Percentiles rank a stretch among this genome's conserved stretches.
Conservation (phyloP, 2,329 filamentous ascomycete species). For the Botrytis deweyae region DNA sequence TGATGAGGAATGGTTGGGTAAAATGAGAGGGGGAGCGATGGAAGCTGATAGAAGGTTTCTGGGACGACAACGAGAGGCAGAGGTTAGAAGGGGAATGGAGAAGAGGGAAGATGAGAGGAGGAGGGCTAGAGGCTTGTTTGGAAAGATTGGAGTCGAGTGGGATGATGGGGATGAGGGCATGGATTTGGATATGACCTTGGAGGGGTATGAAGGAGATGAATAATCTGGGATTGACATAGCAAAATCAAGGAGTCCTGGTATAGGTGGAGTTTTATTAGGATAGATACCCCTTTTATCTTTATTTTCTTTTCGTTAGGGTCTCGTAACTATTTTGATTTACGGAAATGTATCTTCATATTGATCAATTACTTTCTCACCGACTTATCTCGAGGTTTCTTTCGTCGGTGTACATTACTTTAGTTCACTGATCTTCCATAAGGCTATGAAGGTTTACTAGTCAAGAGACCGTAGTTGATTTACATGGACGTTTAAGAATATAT, state of each 20-base stretch:
- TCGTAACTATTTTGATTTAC: not conserved
- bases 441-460: not conserved
- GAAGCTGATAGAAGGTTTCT: constrained; percentile 30
- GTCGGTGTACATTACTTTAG: not conserved
- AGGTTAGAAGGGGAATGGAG: constrained; percentile 30
- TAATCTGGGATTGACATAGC: not conserved
- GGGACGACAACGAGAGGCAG: constrained; percentile 28
- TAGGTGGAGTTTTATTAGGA: not conserved
- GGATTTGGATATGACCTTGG: constrained; percentile 24
- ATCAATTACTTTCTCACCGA: not conserved
- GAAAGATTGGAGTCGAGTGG: constrained; percentile 38
- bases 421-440: not conserved
- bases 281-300: constrained; percentile 2
- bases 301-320: not conserved
- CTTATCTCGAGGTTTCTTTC: not conserved
- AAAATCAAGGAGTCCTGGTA: not conserved
- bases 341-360: not conserved
- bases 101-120: constrained; percentile 39
- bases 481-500: not conserved
- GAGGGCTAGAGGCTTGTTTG: constrained; percentile 43
- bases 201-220: constrained; percentile 14
- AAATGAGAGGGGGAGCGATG: constrained; percentile 11
- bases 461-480: not conserved
- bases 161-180: constrained; percentile 28
- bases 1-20: constrained; percentile 26